phyloP scores from a whole-genome alignment of 2,329 filamentous ascomycete species.

The Penicillium sp. region DNA sequence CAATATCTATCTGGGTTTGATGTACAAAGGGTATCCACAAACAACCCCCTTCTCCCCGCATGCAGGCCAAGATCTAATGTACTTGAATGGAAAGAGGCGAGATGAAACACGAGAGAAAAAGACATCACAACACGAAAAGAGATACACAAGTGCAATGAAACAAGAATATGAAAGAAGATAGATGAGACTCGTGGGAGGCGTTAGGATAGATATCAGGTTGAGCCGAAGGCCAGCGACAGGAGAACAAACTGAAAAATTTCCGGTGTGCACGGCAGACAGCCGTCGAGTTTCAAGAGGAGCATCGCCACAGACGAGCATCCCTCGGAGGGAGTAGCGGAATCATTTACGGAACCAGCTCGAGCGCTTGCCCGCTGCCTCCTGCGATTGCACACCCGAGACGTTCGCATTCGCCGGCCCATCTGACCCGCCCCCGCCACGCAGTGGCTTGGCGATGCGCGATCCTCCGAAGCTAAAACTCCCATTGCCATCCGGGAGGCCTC shows the following conservation, averaged over 20 bases:
- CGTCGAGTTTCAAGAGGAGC: slow-evolving; percentile 21
- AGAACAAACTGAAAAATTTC: slow-evolving; percentile 28
- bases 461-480: slow-evolving; percentile 72
- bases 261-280: slow-evolving; percentile 20
- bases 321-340: slow-evolving; percentile 26
- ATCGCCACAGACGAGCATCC: slow-evolving; percentile 23
- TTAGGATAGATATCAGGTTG: slow-evolving; percentile 22
- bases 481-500: slow-evolving; percentile 71
- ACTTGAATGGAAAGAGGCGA: slow-evolving; percentile 21
- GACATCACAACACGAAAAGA: background rate
- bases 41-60: slow-evolving; percentile 24
- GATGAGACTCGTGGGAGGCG: slow-evolving; percentile 29
- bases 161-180: slow-evolving; percentile 5
- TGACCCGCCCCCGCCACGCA: slow-evolving; percentile 55
- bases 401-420: slow-evolving; percentile 41
- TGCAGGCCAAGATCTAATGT: slow-evolving; percentile 29
- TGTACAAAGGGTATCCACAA: slow-evolving; percentile 33
- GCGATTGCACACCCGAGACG: slow-evolving; percentile 63
- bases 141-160: slow-evolving; percentile 3
- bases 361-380: slow-evolving; percentile 66
- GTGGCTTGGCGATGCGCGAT: slow-evolving; percentile 66
- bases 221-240: slow-evolving; percentile 25
- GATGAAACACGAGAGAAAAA: slow-evolving; percentile 12
- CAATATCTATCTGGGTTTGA: slow-evolving; percentile 34
- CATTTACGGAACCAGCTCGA: slow-evolving; percentile 58